These are phyloP conservation scores for Catunica adiposa DNA, from an alignment of 2,329 filamentous ascomycete species.

Conservation along the genomic window DNA sequence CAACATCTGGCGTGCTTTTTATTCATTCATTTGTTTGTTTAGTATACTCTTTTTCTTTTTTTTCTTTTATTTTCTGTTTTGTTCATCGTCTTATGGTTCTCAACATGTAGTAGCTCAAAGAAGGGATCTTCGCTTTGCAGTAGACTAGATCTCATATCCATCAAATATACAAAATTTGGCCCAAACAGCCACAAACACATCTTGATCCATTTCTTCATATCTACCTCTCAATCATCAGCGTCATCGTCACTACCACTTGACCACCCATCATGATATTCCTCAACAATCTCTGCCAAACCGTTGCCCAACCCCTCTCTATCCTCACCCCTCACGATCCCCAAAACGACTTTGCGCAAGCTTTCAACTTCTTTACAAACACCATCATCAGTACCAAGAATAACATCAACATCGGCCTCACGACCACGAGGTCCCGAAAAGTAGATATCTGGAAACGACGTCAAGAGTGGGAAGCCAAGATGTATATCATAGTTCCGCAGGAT, in stretches of 20 bases:
- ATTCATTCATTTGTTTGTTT: too few relatives aligned
- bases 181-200: neutral
- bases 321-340: slow-evolving; percentile 49
- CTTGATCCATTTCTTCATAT: neutral
- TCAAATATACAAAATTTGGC: neutral
- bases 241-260: slow-evolving; percentile 57
- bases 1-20: too few relatives aligned
- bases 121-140: too few relatives aligned
- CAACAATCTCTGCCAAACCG: slow-evolving; percentile 63
- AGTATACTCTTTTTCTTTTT: neutral
- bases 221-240: slow-evolving; percentile 33
- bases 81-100: neutral
- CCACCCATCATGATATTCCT: slow-evolving; percentile 83
- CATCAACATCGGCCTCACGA: slow-evolving; percentile 29
- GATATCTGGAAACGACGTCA: slow-evolving; percentile 72
- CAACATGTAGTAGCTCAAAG: too few relatives aligned
- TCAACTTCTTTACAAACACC: slow-evolving; percentile 54
- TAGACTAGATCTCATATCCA: neutral
- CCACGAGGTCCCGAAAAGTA: slow-evolving; percentile 30
- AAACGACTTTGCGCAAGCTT: slow-evolving; percentile 44
- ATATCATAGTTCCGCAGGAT: slow-evolving; percentile 27
- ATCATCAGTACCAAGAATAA: slow-evolving; percentile 57
- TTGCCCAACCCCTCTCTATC: slow-evolving; percentile 76
- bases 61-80: neutral
- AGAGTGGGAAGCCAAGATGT: slow-evolving; percentile 51